Base-by-base conservation (phyloP, 768 basidiomycete species). In the Mycena albidolilacea region DNA sequence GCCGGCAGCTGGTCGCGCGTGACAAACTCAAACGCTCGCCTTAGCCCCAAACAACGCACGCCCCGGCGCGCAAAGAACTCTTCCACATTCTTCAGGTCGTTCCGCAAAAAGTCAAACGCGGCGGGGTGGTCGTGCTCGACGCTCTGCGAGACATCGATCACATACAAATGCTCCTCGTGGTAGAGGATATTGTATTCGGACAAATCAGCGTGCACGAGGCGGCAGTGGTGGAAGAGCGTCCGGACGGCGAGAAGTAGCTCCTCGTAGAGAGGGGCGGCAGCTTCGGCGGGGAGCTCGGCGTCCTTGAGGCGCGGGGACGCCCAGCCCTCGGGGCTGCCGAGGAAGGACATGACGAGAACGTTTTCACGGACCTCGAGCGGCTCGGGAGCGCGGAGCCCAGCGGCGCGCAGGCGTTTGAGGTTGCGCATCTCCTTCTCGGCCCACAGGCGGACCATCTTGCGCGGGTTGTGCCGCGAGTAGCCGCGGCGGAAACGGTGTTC, bases 341-440 rank as follows among this genome's bases (percentile, higher is more conserved):
- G 82, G 80, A 98, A 98, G 59, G 88, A 89, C 97, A 99, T 99
- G 23, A 97, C 96, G 35, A 99, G 89, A 9, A 99, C 95, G 79
- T 99, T 99, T 81, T 98, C 97, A 69, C 97, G 89, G 10, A 98
- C 96, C 80, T 99, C 98, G 19, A 97, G 77, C 2, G 97, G 95
- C 58, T 95, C 93, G 1, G 98, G 98, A 72, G 94, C 95, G 58
- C 88, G 87, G 63, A 99, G 90, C 0, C 95, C 97, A 21, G 95
- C 95, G n/a, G 91, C 83, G 10, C 89, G 87, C 58, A 99, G 84
- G 41, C 98, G 89, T 79, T 93, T 93, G 73, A 99, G 84, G 80
- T 99, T 99, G 30, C 98, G 91, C 93, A 98, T 94, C 82, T 99
- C 98, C 84, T 99, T 99, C 83, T 99, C 98, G 2, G 98, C 98